Evolutionary conservation across 2,329 filamentous ascomycete species (phyloP), one percentile per base, ranked within the genome.

Genomic region (Zymoseptoria crescenta): DNA sequence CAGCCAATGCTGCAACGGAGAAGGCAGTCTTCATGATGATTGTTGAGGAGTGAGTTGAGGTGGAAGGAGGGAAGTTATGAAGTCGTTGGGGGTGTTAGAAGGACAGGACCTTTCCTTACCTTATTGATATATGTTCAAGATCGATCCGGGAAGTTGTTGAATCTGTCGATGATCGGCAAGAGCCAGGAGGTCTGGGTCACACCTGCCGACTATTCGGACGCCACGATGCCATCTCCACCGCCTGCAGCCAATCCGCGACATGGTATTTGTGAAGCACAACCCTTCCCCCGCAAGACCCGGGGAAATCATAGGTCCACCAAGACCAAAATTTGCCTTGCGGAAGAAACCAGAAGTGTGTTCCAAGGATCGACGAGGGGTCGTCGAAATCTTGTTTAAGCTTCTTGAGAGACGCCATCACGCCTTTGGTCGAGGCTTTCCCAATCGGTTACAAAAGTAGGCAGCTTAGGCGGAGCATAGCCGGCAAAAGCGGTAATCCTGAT

Each of bases 1-100:
- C 54, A 48, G 60, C 58, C 52, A 62, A 27, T 16, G 57, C 60
- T 45, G 60, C 52, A 52, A 62, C 20, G 6, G 55, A 57, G 20
- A 56, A 49, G 10, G 55, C 10, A 24, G 55, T 50, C 55, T 49
- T 55, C 60, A 59, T 62, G 41, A 45, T 62, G 55, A 30, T 49
- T 24, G 4, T 35, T 16, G 20, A 5, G n/a, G 35, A 6, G n/a
- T 13, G 7, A 45, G 35, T 45, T n/a, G 35, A 10, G 29, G 3
- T 8, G 16, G 4, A 13, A 16, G 10, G 3, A 2, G 35, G 16
- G 10, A 16, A 41, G 35, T 3, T 41, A 16, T 16, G 35, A 41
- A 41, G 35, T 41, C 9, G 35, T 35, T 9, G 30, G 13, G 9
- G 30, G 8, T 35, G 30, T 2, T 35, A 4, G n/a, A n/a, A n/a